These are phyloP conservation scores for Fomitopsis schrenkii DNA, from an alignment of 1,284 basidiomycete genomes.

Conservation along the genomic window DNA sequence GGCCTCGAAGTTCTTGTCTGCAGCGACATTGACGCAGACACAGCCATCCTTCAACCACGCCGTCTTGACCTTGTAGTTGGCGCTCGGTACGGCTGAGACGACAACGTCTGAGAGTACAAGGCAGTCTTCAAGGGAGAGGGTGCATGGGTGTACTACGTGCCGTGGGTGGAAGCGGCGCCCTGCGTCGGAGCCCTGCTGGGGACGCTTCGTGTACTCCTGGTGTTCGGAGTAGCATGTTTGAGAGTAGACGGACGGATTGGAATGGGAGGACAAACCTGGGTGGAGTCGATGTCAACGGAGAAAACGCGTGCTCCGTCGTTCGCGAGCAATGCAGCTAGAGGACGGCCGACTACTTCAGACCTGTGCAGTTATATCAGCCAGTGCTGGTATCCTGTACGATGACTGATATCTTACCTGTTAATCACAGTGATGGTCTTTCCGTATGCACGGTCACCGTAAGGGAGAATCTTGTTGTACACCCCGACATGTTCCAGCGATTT, in stretches of 20 bases:
- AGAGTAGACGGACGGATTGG: not conserved
- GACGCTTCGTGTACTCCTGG: slow-evolving; percentile 89
- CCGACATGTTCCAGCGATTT: slow-evolving; percentile 90
- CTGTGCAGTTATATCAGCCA: slow-evolving; percentile 35
- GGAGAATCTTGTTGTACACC: slow-evolving; percentile 89
- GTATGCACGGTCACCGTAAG: slow-evolving; percentile 93
- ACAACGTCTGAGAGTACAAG: slow-evolving; percentile 85
- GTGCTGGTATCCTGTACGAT: not conserved
- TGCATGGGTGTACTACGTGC: slow-evolving; percentile 75
- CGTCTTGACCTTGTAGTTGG: slow-evolving; percentile 89
- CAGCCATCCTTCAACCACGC: slow-evolving; percentile 90
- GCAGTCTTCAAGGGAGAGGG: slow-evolving; percentile 70
- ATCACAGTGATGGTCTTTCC: slow-evolving; percentile 93
- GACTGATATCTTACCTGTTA: slow-evolving; percentile 63
- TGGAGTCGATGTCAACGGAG: slow-evolving; percentile 91
- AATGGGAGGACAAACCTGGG: slow-evolving; percentile 51
- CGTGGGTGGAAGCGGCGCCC: slow-evolving; percentile 69
- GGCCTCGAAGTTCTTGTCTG: slow-evolving; percentile 95
- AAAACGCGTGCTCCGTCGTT: slow-evolving; percentile 97
- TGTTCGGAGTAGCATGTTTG: not conserved
- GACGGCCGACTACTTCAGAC: slow-evolving; percentile 95
- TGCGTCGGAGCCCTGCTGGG: slow-evolving; percentile 37
- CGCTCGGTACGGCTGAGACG: slow-evolving; percentile 84
- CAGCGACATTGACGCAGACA: slow-evolving; percentile 89
- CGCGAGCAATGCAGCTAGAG: slow-evolving; percentile 88